Conservation (phyloP, 768 basidiomycete species). For the Ephemerocybe angulata region DNA sequence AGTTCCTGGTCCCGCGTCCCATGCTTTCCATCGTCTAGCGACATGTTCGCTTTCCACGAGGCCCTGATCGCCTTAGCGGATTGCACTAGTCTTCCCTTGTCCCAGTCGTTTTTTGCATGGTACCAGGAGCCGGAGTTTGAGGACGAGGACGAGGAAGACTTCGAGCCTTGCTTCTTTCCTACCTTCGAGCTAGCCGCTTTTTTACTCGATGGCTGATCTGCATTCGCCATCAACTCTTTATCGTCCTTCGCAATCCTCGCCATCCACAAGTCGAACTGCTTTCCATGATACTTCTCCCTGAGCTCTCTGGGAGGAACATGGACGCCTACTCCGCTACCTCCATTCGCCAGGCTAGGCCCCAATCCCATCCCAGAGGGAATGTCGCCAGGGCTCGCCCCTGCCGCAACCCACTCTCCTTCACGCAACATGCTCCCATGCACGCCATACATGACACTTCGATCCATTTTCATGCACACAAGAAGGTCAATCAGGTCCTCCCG, state of each 20-base stretch:
- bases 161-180: conserved; percentile 5
- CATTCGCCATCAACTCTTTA: not conserved
- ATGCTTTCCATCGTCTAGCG: conserved; percentile 10
- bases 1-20: conserved; percentile 14
- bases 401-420: conserved; percentile 1
- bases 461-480: not conserved
- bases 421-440: not conserved
- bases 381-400: not conserved
- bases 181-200: not conserved
- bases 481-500: not conserved
- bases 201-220: conserved; percentile 2
- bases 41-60: conserved; percentile 24
- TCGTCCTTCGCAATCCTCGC: conserved; percentile 1
- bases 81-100: conserved; percentile 1
- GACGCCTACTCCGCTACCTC: not conserved
- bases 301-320: not conserved
- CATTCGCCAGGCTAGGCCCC: not conserved
- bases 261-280: not conserved
- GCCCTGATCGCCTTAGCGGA: conserved; percentile 12
- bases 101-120: not conserved
- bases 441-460: not conserved
- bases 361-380: not conserved
- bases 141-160: not conserved
- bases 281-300: conserved; percentile 2
- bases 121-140: conserved; percentile 4